Percentiles rank a stretch among this genome's conserved stretches.
Evolutionary conservation across 2,329 filamentous ascomycete species (phyloP).

Genomic region (Aspergillus quadrilineatus): DNA sequence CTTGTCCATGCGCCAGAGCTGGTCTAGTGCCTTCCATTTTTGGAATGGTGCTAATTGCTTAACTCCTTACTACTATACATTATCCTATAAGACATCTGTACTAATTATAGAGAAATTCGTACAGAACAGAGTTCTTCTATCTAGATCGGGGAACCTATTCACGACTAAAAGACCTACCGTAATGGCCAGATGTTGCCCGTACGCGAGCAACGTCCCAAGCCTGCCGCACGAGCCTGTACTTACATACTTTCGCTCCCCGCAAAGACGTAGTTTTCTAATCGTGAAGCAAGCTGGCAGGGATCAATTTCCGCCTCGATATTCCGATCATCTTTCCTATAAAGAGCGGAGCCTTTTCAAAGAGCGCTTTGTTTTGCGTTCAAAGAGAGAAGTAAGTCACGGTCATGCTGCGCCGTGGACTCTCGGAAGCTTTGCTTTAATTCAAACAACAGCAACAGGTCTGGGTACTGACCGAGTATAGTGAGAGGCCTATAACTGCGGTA

Average conservation of each 20-base stretch:
- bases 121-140: background rate
- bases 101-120: too few relatives aligned
- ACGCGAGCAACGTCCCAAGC: background rate
- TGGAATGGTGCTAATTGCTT: slow-evolving; percentile 1
- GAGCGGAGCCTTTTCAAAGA: slow-evolving; percentile 25
- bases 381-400: slow-evolving; percentile 24
- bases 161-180: slow-evolving; percentile 11
- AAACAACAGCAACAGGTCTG: slow-evolving; percentile 1
- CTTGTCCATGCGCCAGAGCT: background rate
- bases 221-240: slow-evolving; percentile 23
- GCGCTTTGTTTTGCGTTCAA: slow-evolving; percentile 14
- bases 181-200: slow-evolving; percentile 6
- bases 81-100: background rate
- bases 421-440: slow-evolving; percentile 20
- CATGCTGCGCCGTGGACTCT: slow-evolving; percentile 5
- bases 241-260: slow-evolving; percentile 22
- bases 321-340: slow-evolving; percentile 18
- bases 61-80: background rate
- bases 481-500: background rate
- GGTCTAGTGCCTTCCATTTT: slow-evolving; percentile 8
- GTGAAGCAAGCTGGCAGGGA: slow-evolving; percentile 16
- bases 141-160: background rate
- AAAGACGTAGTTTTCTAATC: slow-evolving; percentile 21
- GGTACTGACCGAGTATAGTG: background rate
- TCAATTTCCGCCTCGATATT: slow-evolving; percentile 16